Conservation (phyloP, 2,329 filamentous ascomycete species). For the Cucurbitaria berberidis region DNA sequence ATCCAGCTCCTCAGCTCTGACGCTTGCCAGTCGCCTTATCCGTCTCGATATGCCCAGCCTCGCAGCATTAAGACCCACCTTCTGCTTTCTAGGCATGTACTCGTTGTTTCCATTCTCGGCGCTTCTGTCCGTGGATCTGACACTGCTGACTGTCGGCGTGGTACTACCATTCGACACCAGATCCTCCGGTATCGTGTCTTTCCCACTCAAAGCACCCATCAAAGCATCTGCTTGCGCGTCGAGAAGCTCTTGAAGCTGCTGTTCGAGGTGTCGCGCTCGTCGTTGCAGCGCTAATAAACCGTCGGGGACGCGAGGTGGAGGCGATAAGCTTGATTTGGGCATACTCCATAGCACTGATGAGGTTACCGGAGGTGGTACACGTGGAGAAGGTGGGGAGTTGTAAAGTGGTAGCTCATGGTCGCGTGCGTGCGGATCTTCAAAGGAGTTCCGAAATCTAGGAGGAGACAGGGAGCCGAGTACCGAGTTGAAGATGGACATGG, state of each 20-base stretch:
- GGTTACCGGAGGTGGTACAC: slow-evolving; percentile 43
- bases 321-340: slow-evolving; percentile 30
- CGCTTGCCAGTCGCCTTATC: slow-evolving; percentile 67
- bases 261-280: slow-evolving; percentile 61
- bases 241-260: slow-evolving; percentile 63
- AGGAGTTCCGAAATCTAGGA: slow-evolving; percentile 42
- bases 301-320: slow-evolving; percentile 41
- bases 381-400: slow-evolving; percentile 40
- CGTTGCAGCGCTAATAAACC: slow-evolving; percentile 59
- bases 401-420: slow-evolving; percentile 45
- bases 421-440: slow-evolving; percentile 43
- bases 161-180: slow-evolving; percentile 56
- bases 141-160: slow-evolving; percentile 54
- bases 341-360: slow-evolving; percentile 43
- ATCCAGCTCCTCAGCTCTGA: slow-evolving; percentile 73
- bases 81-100: slow-evolving; percentile 55
- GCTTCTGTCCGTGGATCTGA: slow-evolving; percentile 40
- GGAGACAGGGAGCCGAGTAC: slow-evolving; percentile 46
- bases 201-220: slow-evolving; percentile 54
- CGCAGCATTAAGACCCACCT: slow-evolving; percentile 65
- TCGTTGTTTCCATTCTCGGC: slow-evolving; percentile 23
- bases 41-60: slow-evolving; percentile 68
- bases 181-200: slow-evolving; percentile 48
- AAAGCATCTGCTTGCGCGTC: slow-evolving; percentile 67
- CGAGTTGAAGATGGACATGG: slow-evolving; percentile 45